Conservation (phyloP, 2,329 filamentous ascomycete genomes). For the Talaromyces sp. region DNA sequence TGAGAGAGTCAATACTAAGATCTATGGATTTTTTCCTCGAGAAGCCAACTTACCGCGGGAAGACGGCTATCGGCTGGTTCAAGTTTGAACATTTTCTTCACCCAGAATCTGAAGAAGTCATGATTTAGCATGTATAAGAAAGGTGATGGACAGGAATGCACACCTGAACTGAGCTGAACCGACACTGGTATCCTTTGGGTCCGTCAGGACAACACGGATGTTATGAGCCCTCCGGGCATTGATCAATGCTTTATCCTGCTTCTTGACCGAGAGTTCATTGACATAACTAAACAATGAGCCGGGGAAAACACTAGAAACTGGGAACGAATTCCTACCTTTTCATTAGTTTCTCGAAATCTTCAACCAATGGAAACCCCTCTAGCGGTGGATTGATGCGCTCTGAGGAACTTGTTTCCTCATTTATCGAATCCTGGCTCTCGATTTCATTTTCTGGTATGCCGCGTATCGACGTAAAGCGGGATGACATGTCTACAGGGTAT, state of each 20-base stretch:
- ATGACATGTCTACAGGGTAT: background rate
- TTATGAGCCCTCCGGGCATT: slow-evolving; percentile 48
- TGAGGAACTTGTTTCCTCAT: slow-evolving; percentile 43
- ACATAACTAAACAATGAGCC: slow-evolving; percentile 41
- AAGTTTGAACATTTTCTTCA: slow-evolving; percentile 53
- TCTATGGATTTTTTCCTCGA: background rate
- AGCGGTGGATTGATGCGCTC: slow-evolving; percentile 43
- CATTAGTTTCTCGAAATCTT: slow-evolving; percentile 47
- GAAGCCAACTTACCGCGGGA: slow-evolving; percentile 34
- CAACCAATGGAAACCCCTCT: slow-evolving; percentile 46
- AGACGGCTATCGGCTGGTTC: slow-evolving; percentile 38
- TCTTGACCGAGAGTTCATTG: slow-evolving; percentile 49
- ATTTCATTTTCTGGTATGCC: slow-evolving; percentile 39
- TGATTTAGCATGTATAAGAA: slow-evolving; percentile 4
- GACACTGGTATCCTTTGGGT: slow-evolving; percentile 50
- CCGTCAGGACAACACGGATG: slow-evolving; percentile 46
- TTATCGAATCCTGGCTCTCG: slow-evolving; percentile 45
- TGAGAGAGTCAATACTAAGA: slow-evolving; percentile 19
- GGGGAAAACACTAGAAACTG: background rate
- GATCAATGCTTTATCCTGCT: slow-evolving; percentile 52
- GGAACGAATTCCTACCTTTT: slow-evolving; percentile 33
- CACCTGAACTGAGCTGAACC: slow-evolving; percentile 52
- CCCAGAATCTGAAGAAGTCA: slow-evolving; percentile 44
- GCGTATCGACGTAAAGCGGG: slow-evolving; percentile 28
- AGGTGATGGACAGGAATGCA: background rate